Conservation (phyloP, 208 protist genomes). For the Acanthamoeba triangularis region DNA sequence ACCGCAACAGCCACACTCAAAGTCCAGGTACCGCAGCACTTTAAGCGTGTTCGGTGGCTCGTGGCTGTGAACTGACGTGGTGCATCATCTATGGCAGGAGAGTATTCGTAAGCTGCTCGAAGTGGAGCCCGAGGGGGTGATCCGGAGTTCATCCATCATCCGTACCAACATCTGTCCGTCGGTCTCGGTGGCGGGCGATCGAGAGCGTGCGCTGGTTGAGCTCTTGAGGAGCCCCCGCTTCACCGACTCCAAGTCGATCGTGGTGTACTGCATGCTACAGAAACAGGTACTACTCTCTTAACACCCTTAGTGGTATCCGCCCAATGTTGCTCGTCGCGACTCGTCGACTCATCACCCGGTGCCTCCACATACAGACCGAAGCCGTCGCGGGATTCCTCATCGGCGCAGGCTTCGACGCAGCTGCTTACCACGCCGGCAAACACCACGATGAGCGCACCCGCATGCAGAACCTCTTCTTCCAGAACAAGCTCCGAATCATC, state of each 20-base stretch:
- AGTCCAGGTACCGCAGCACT: neutral
- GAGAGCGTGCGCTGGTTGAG: neutral
- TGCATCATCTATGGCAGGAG: neutral
- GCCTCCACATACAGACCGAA: neutral
- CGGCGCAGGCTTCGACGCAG: constrained; percentile 8
- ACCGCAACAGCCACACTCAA: constrained; percentile 29
- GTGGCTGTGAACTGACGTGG: no score
- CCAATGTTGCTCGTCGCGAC: neutral
- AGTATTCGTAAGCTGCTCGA: constrained; percentile 10
- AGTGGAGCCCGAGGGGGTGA: neutral
- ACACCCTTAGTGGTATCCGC: no score
- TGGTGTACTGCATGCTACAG: constrained; percentile 20
- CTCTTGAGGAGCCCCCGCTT: neutral
- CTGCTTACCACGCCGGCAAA: neutral
- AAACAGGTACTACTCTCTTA: neutral
- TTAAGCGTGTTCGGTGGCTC: no score
- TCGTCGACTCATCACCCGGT: neutral
- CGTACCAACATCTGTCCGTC: constrained; percentile 24
- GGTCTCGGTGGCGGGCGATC: neutral
- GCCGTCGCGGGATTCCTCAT: neutral
- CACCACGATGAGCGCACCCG: constrained; percentile 9
- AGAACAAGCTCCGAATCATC: constrained; percentile 32
- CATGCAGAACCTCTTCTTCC: constrained; percentile 68
- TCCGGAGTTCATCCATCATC: constrained; percentile 18
- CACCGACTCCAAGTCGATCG: neutral